Base-by-base conservation (phyloP, 108 stramenopile genomes). In the Aurantiochytrium sp. region DNA sequence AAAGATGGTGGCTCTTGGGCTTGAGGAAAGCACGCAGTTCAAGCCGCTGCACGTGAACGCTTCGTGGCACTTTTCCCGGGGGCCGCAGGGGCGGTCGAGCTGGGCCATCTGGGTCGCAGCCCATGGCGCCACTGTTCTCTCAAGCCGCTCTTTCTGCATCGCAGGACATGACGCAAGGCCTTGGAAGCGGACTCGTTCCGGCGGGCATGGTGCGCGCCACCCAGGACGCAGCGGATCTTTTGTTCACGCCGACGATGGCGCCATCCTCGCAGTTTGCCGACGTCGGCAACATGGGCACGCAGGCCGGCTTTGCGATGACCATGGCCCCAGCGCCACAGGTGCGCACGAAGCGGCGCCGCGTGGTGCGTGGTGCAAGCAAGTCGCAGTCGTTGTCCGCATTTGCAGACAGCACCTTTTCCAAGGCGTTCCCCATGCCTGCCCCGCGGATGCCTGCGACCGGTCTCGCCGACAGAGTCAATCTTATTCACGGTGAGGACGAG, bases 141-240 rank as follows among this genome's bases (percentile, higher is more conserved):
- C 73, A 81, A 48, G 12, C n/a, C 36, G 27, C 73, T 1, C 73
- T 41, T 6, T 6, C 42, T 81, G 39, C 73, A 48, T 41, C 73
- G 12, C 42, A 48, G 73, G 27, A 81, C 1, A 12, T 15, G 17
- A 48, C 39, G 3, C 39, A 81, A 81, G 73, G 42, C 45, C 32
- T 39, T 42, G 17, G 8, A 17, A 17, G 50, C 50, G 73, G 39
- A 6, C 73, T 48, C n/a, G 45, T n/a, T 6, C 73, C 73, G 73
- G 42, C 27, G 6, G 73, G 73, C 50, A 41, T 81, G 42, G 45
- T 81, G 1, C 73, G 73, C 6, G 73, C 73, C 39, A 81, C 73
- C 6, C 73, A 81, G 45, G 73, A 81, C 45, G 73, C 73, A 48
- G 39, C 73, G 12, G 45, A 81, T 81, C 45, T 81, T n/a, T 24